These are phyloP conservation scores for Aspergillus sp. DNA, from an alignment of 2,329 filamentous ascomycete genomes.

Conservation along the genomic window DNA sequence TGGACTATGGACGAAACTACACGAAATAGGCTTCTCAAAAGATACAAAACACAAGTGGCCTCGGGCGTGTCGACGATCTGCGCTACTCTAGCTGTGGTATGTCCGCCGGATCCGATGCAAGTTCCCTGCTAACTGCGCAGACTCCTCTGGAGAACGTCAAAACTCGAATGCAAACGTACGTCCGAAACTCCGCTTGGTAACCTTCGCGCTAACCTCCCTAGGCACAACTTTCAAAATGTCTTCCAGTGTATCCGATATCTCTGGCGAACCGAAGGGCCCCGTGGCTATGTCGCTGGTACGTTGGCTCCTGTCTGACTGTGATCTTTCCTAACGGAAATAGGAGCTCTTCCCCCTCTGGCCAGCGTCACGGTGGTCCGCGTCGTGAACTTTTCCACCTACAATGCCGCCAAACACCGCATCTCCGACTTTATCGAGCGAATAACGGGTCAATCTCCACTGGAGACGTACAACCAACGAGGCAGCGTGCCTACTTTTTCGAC, in stretches of 20 bases:
- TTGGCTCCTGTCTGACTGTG: conserved; percentile 3
- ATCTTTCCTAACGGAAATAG: conserved; percentile 29
- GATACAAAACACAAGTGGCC: conserved; percentile 52
- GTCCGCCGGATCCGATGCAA: conserved; percentile 25
- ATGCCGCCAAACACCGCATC: conserved; percentile 46
- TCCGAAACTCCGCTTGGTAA: not conserved
- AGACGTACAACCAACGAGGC: conserved; percentile 46
- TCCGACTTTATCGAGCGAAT: conserved; percentile 44
- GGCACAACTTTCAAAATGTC: conserved; percentile 51
- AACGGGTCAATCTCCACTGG: conserved; percentile 48
- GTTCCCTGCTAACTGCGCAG: conserved; percentile 28
- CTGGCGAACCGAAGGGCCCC: conserved; percentile 52
- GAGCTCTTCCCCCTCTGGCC: conserved; percentile 49
- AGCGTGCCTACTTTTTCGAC: conserved; percentile 48
- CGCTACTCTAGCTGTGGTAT: conserved; percentile 51
- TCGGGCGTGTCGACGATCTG: conserved; percentile 50
- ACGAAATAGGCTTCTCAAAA: conserved; percentile 50
- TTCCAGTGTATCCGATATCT: conserved; percentile 50
- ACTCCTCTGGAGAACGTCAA: conserved; percentile 55
- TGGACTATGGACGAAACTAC: conserved; percentile 46
- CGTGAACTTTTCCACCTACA: conserved; percentile 53
- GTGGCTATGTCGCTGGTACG: conserved; percentile 53
- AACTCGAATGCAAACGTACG: conserved; percentile 56
- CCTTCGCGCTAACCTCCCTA: conserved; percentile 24
- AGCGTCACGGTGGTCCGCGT: conserved; percentile 52